Base-by-base conservation (phyloP, 306 rosid genomes). In the Boehmeria nivea region DNA sequence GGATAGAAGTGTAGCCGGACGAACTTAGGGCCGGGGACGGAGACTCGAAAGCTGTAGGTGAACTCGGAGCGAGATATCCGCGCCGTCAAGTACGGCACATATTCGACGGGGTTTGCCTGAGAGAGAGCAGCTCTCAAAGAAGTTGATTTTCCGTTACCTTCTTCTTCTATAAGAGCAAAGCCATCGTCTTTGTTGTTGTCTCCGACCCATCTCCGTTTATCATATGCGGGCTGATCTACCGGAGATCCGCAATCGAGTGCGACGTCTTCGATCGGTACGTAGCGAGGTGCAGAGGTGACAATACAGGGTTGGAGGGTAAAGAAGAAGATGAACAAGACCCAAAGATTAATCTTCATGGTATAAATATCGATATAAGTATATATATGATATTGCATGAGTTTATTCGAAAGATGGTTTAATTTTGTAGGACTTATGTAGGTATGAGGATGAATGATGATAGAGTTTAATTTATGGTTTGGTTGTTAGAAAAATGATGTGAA, bases 1-100 rank as follows among this genome's bases (percentile, higher is more conserved):
- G 85, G 72, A 6, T 67, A 69, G 45, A 84, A 78, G 70, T 78
- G 50, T 2, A 84, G 22, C 3, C 87, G 71, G 52, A 84, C 54
- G 62, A 84, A 84, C 33, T 59, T 73, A n/a, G 67, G 81, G 43
- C 77, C 79, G 5, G 72, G 42, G 49, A 40, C 45, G 12, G 80
- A 57, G 68, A 65, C 63, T 13, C 65, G 67, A 28, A 84, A 61
- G 8, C 71, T 54, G 64, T 86, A 82, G 7, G 68, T 72, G 80
- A 86, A 80, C 12, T 64, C 21, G 1, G 79, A 60, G 15, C 20
- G 59, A 13, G 70, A 71, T 5, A 64, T 24, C 9, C 76, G 60
- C 0, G 44, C 76, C 0, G 71, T 71, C 23, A 1, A 20, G 70
- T 57, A 64, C 3, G 64, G 42, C 1, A 1, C 25, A 3, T 14